Base-by-base conservation (phyloP, 176 grass and related monocot genomes). In the Raddia guianensis region DNA sequence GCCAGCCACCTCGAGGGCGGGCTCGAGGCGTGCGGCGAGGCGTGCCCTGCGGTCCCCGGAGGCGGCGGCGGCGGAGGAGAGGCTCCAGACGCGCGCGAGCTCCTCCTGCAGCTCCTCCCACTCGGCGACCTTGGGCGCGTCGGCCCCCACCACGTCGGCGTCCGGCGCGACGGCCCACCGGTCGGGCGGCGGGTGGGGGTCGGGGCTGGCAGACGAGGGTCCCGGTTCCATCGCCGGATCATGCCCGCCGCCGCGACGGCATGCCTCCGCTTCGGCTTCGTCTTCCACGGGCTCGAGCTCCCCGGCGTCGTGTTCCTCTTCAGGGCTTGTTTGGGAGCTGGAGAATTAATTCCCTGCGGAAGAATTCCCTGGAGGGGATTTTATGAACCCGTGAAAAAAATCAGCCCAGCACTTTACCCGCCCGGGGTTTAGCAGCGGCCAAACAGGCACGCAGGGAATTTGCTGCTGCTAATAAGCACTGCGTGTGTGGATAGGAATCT, bases 101-200 rank as follows among this genome's bases (percentile, higher is more conserved):
- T 98, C 96, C 84, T 98, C 88, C 86, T 93, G 92, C 68, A 98
- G 89, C 67, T 99, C 96, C 58, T 93, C 92, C 90, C 90, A 98
- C 70, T 6, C 46, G 68, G 10, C 10, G 47, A 8, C 47, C 47
- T 10, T 49, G 47, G 47, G 47, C 47, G 1, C 47, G 47, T 49
- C 47, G 47, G 47, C 47, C 47, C 47, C 47, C 7, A 11, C 47
- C 59, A 62, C 21, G 21, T 62, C 59, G 5, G 11, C 13, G 12
- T 33, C 21, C 27, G 11, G 59, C 4, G 33, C 9, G 59, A 62
- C 11, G 2, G 33, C 59, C 37, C 37, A 40, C 37, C 37, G 2
- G 4, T 40, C 37, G 1, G 37, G 37, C 37, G 37, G 37, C 27
- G 2, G 37, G 37, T 40, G 37, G 59, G 59, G 9, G 6, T 62